Base-by-base conservation (phyloP, 768 basidiomycete genomes). In the Leccinum obscurum region DNA sequence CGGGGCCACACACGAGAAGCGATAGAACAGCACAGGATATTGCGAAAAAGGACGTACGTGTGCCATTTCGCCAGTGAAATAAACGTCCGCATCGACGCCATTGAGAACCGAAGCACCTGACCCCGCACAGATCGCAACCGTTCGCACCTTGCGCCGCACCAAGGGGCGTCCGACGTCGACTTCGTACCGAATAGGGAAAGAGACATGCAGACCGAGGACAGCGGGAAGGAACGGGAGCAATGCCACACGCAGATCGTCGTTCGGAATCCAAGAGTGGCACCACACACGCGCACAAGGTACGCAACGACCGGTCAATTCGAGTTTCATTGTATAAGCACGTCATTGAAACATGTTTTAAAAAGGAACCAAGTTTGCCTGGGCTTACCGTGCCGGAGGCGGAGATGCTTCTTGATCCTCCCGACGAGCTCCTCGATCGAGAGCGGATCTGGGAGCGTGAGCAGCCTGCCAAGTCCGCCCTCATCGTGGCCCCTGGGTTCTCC, bases 1-100 rank as follows among this genome's bases (percentile, higher is more conserved):
- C 11, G 22, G 49, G n/a, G 26, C 9, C 37, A 35, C n/a, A 65
- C 56, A 58, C 22, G 37, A 41, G 54, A 56, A 61, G 37, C 32
- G 28, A n/a, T 3, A n/a, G 44, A n/a, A 17, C 1, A 9, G n/a
- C 5, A 63, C 68, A 64, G 57, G 62, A 62, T 63, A 58, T 30
- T 10, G 37, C 41, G 3, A 44, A n/a, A 60, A 60, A 63, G 53
- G 64, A 74, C 85, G 55, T 74, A 93, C 95, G 75, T 96, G 95
- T 20, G 83, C 73, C 90, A 95, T 92, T 77, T 98, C 94, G 9
- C 96, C 96, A 3, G 96, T 98, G 67, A 95, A 81, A 73, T 91
- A 93, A 26, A 95, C 83, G 73, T 97, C 95, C 41, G 94, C 95
- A 51, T 83, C 75, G 41, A 84, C 79, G 53, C 85, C 87, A 20